These are phyloP conservation scores for Cercophora newfieldiana DNA, from an alignment of 495 filamentous ascomycete genomes.

Conservation along the genomic window DNA sequence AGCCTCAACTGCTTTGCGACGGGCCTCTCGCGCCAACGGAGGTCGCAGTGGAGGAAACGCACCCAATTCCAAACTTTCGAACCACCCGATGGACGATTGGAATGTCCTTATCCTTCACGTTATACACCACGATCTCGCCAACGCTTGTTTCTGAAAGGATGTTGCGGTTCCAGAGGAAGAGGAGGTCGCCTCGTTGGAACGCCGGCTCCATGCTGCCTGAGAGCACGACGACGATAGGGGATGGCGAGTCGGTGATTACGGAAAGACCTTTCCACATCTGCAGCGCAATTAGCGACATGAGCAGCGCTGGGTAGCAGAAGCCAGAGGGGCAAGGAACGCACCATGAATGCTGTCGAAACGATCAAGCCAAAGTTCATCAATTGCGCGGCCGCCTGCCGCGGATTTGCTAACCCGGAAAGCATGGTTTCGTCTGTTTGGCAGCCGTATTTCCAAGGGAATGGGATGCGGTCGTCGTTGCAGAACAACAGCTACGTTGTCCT, in stretches of 20 bases:
- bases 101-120: constrained; percentile 87
- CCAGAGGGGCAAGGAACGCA: constrained; percentile 30
- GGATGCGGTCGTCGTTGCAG: neutral
- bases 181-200: constrained; percentile 90
- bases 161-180: constrained; percentile 93
- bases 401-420: constrained; percentile 71
- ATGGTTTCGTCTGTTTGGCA: constrained; percentile 46
- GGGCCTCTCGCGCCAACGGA: neutral
- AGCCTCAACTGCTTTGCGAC: neutral
- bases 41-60: constrained; percentile 28
- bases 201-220: constrained; percentile 97
- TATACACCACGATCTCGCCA: constrained; percentile 94
- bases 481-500: neutral
- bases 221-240: constrained; percentile 92
- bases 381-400: constrained; percentile 84
- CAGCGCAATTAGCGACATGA: neutral
- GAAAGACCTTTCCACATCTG: constrained; percentile 93
- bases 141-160: constrained; percentile 65
- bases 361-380: constrained; percentile 94
- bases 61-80: constrained; percentile 64
- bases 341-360: constrained; percentile 92
- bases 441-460: neutral
- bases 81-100: constrained; percentile 92
- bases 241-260: constrained; percentile 79
- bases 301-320: neutral